Conservation (phyloP, 2,329 filamentous ascomycete genomes). For the Hymenoscyphus albidus region DNA sequence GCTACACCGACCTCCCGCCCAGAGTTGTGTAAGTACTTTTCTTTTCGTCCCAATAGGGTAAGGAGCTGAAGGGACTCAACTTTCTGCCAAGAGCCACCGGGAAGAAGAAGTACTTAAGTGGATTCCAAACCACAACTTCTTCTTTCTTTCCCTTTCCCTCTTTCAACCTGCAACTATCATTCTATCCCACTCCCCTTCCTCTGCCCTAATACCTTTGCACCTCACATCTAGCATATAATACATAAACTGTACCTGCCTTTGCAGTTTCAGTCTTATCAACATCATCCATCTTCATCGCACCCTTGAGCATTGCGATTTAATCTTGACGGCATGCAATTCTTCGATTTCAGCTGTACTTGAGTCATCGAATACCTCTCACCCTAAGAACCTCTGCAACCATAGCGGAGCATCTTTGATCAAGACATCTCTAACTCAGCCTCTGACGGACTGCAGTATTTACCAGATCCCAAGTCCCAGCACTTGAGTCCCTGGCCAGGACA, state of each 20-base stretch:
- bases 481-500: not conserved
- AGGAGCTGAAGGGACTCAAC: not conserved
- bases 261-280: not conserved
- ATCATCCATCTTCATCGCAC: not conserved
- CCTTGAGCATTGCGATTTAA: not conserved
- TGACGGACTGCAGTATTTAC: not conserved
- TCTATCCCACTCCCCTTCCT: not conserved
- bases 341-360: not conserved
- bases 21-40: not conserved
- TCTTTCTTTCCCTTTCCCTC: not conserved
- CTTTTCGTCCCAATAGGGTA: not conserved
- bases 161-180: not conserved
- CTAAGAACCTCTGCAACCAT: not conserved
- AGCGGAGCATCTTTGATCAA: not conserved
- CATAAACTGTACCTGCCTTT: not conserved
- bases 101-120: not conserved
- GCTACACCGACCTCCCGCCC: not conserved
- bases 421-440: not conserved
- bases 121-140: not conserved
- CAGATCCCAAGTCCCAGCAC: not conserved
- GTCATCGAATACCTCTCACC: not conserved
- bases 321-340: not conserved
- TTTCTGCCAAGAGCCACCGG: not conserved
- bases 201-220: not conserved
- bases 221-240: not conserved